phyloP scores from a whole-genome alignment of 257 asterid genomes.

The Jacaranda mimosifolia region DNA sequence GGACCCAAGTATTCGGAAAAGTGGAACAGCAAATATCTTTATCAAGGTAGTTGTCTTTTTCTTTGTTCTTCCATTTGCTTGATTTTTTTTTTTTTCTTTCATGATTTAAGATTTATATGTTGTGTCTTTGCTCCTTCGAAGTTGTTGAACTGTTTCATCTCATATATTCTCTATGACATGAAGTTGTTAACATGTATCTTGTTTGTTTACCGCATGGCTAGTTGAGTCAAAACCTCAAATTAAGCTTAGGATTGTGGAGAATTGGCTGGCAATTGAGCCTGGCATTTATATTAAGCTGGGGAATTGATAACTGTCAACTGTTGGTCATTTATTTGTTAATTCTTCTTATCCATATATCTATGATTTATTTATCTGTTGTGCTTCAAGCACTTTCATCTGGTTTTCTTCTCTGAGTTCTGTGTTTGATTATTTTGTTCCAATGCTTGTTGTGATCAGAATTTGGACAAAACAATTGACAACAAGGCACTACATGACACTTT shows the following conservation, averaged over 20 bases:
- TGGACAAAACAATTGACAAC: conserved; percentile 70
- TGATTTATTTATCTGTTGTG: neutral
- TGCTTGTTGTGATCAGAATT: conserved; percentile 34
- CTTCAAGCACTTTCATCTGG: neutral
- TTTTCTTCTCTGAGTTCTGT: neutral
- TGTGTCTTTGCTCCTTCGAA: neutral
- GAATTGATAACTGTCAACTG: neutral
- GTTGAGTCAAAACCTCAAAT: neutral
- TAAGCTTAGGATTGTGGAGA: neutral
- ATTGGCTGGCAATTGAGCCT: neutral
- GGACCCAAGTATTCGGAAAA: conserved; percentile 76
- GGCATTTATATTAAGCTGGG: neutral
- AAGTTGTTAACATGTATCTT: neutral
- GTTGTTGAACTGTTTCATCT: neutral
- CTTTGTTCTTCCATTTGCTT: neutral
- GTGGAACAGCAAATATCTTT: conserved; percentile 78
- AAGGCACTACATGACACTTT: conserved; percentile 71
- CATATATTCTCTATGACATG: neutral
- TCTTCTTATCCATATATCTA: neutral
- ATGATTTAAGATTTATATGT: neutral
- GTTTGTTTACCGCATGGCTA: neutral
- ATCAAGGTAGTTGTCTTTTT: conserved; percentile 57
- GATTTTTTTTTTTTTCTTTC: neutral
- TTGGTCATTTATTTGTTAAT: neutral
- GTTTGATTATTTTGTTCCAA: neutral